Conservation (phyloP, 75 land plant species). For the Picea glauca region DNA sequence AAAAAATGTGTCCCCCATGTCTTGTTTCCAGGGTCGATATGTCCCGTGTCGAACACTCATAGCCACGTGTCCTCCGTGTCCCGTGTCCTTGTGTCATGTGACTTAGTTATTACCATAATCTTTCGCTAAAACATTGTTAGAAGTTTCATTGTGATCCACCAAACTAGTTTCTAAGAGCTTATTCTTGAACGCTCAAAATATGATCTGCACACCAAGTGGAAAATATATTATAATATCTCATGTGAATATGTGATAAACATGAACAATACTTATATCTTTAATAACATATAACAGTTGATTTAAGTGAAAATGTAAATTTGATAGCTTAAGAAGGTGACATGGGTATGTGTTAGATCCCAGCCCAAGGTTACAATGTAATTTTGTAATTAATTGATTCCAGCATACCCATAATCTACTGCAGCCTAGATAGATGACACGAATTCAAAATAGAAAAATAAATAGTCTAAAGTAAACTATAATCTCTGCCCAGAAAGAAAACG, state of each 20-base stretch:
- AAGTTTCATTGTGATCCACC: constrained; percentile 40
- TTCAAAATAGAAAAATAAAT: neutral
- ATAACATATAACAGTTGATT: no score
- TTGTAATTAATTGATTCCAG: neutral
- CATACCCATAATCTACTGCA: neutral
- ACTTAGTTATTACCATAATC: constrained; percentile 20
- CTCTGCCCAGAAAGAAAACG: neutral
- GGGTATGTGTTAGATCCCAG: no score
- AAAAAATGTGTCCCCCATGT: no score
- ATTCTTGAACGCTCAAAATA: constrained; percentile 56
- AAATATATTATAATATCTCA: neutral
- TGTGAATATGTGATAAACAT: neutral
- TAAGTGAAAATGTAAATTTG: neutral
- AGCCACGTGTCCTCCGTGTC: no score
- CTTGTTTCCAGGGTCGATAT: no score
- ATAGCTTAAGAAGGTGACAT: neutral
- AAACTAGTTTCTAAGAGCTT: constrained; percentile 44
- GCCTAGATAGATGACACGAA: neutral
- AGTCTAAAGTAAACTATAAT: neutral
- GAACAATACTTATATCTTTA: neutral
- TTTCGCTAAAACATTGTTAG: constrained; percentile 36
- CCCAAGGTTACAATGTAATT: neutral
- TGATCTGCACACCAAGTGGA: constrained; percentile 30
- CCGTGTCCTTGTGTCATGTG: no score
- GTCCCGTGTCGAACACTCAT: no score